These are phyloP conservation scores for Penicillium paxilli DNA, from an alignment of 495 filamentous ascomycete species.

Conservation along the genomic window DNA sequence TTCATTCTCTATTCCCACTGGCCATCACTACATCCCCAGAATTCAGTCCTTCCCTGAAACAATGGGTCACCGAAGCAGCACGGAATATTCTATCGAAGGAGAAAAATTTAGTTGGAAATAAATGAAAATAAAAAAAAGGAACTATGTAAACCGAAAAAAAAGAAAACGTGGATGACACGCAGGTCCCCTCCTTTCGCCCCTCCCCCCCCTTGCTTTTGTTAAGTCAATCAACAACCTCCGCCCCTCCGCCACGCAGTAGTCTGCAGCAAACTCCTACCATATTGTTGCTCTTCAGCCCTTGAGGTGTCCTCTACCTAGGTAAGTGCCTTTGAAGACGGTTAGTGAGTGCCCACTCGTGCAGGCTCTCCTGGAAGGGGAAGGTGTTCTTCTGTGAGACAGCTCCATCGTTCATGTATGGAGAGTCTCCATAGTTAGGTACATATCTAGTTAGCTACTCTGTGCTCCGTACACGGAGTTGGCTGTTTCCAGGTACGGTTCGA, in stretches of 20 bases:
- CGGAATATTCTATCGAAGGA: not conserved
- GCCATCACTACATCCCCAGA: not conserved
- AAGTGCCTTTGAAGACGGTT: not conserved
- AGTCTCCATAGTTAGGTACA: too few relatives aligned
- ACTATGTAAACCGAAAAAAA: not conserved
- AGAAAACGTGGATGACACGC: constrained; percentile 2
- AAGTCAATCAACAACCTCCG: too few relatives aligned
- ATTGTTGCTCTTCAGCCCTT: too few relatives aligned
- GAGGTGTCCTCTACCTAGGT: too few relatives aligned
- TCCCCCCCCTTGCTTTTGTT: not conserved
- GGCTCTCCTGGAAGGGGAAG: not conserved
- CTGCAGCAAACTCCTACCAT: not conserved
- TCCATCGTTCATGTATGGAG: not conserved
- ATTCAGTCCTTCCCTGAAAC: not conserved
- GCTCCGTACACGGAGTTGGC: too few relatives aligned
- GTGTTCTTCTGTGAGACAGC: not conserved
- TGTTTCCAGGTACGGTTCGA: too few relatives aligned
- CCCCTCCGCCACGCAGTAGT: not conserved
- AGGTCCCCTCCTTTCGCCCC: not conserved
- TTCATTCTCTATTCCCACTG: not conserved
- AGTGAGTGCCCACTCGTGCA: not conserved
- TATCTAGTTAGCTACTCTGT: too few relatives aligned
- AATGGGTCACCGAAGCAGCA: not conserved
- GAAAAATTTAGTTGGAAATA: not conserved
- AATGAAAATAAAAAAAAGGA: not conserved